A percentile compares a stretch with the other conserved stretches of the same genome.
phyloP scores from a whole-genome alignment of 73 alveolate genomes.

The Symbiodinium natans region DNA sequence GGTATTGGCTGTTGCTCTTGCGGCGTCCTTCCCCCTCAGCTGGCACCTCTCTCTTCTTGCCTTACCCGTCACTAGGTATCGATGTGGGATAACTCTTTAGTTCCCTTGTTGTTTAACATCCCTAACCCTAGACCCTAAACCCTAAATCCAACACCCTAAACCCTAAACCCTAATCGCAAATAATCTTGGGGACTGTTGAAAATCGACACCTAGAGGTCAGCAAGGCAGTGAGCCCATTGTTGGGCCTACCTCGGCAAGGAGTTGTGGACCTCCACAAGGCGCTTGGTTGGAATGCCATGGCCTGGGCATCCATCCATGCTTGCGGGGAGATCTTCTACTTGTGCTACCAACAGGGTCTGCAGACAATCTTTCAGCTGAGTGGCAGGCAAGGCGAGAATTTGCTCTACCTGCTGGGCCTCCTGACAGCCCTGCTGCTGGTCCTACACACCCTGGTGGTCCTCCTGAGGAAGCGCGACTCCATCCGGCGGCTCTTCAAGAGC shows the following conservation, averaged over 20 bases:
- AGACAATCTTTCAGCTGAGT: not conserved
- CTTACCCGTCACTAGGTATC: too few relatives aligned
- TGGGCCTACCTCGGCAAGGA: not conserved
- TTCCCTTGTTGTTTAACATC: not conserved
- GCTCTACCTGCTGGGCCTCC: not conserved
- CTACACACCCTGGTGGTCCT: constrained; percentile 7
- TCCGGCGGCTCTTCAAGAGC: too few relatives aligned
- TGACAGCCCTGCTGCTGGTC: not conserved
- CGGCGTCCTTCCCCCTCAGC: constrained; percentile 9
- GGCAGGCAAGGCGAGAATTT: not conserved
- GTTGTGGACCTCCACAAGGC: not conserved
- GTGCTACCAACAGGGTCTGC: too few relatives aligned
- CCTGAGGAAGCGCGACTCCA: not conserved
- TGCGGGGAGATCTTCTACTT: not conserved
- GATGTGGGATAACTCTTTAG: too few relatives aligned
- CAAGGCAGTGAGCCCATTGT: not conserved
- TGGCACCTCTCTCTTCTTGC: constrained; percentile 16
- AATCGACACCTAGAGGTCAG: too few relatives aligned
- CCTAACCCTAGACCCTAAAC: too few relatives aligned
- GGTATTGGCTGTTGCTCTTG: not conserved
- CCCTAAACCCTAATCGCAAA: too few relatives aligned
- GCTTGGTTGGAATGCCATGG: not conserved
- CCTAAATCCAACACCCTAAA: too few relatives aligned
- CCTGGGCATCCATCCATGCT: constrained; percentile 18
- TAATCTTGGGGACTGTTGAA: too few relatives aligned